These are phyloP conservation scores for Xylariaceae sp. DNA, from an alignment of 2,329 filamentous ascomycete species.

Conservation along the genomic window DNA sequence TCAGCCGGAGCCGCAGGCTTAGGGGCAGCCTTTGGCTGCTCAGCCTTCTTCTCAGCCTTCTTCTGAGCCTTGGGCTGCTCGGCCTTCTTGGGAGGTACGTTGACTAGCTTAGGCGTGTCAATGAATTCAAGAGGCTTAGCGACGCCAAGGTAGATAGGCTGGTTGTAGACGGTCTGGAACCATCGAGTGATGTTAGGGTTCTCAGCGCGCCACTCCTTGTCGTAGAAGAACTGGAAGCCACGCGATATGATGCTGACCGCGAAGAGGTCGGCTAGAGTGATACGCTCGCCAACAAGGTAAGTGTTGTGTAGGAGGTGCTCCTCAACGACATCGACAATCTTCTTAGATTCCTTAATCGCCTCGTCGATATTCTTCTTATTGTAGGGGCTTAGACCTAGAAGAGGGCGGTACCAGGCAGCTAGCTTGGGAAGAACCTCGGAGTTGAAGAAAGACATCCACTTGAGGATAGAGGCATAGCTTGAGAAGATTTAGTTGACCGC, in stretches of 20 bases:
- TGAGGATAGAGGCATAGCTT: slow-evolving; percentile 89
- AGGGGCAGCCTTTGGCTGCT: slow-evolving; percentile 16
- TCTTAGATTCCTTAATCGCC: slow-evolving; percentile 59
- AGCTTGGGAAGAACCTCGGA: slow-evolving; percentile 69
- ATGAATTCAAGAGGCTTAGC: slow-evolving; percentile 70
- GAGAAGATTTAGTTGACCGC: slow-evolving; percentile 22
- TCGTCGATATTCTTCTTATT: slow-evolving; percentile 98
- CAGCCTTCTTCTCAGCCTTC: slow-evolving; percentile 55
- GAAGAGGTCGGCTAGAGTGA: slow-evolving; percentile 95
- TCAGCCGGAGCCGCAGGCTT: slow-evolving; percentile 37
- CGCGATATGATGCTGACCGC: slow-evolving; percentile 70
- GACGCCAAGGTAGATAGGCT: slow-evolving; percentile 82
- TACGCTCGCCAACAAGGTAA: slow-evolving; percentile 94
- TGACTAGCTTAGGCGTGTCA: slow-evolving; percentile 71
- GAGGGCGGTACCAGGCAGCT: slow-evolving; percentile 77
- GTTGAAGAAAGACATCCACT: slow-evolving; percentile 98
- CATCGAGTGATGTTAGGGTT: slow-evolving; percentile 87
- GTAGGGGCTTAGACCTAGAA: slow-evolving; percentile 76
- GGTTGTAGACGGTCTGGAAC: slow-evolving; percentile 91
- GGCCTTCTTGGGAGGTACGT: slow-evolving; percentile 70
- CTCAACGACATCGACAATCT: slow-evolving; percentile 69
- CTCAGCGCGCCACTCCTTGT: slow-evolving; percentile 77
- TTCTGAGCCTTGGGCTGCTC: slow-evolving; percentile 62
- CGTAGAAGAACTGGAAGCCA: slow-evolving; percentile 91
- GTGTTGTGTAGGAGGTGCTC: slow-evolving; percentile 87